These are phyloP conservation scores for Elsinoe ampelina DNA, from an alignment of 2,329 filamentous ascomycete genomes.

Conservation along the genomic window DNA sequence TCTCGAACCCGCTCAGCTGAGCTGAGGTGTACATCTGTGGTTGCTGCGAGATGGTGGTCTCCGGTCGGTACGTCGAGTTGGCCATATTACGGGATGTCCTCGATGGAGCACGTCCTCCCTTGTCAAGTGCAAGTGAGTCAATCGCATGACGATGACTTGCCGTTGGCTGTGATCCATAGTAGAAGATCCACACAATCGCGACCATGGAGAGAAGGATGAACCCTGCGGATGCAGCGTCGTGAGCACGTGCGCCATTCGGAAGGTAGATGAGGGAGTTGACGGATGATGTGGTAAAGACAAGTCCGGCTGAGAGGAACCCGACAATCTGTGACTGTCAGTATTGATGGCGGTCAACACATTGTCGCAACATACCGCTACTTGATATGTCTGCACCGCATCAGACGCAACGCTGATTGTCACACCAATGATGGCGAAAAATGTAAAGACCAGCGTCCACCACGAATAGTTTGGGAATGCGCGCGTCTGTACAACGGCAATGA, in stretches of 20 bases:
- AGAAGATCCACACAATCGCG: conserved; percentile 96
- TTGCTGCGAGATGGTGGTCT: conserved; percentile 66
- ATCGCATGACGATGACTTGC: conserved; percentile 81
- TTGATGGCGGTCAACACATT: not conserved
- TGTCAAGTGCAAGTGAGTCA: conserved; percentile 89
- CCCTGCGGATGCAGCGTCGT: conserved; percentile 78
- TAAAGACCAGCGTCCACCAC: conserved; percentile 87
- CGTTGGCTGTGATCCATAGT: conserved; percentile 88
- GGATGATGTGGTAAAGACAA: conserved; percentile 76
- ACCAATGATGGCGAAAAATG: conserved; percentile 71
- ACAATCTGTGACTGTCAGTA: conserved; percentile 49
- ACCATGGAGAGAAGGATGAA: conserved; percentile 93
- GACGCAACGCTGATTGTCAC: conserved; percentile 76
- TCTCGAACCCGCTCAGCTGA: conserved; percentile 92
- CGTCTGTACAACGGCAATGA: conserved; percentile 55
- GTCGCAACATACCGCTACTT: conserved; percentile 58
- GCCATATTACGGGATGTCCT: conserved; percentile 61
- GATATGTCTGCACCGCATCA: conserved; percentile 77
- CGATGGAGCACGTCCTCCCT: conserved; percentile 57
- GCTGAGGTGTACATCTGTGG: conserved; percentile 98
- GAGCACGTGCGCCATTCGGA: conserved; percentile 52
- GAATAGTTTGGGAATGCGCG: conserved; percentile 68
- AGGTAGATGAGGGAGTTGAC: conserved; percentile 82
- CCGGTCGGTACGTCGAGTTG: conserved; percentile 63
- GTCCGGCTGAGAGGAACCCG: conserved; percentile 71